Percentiles rank a stretch among this genome's conserved stretches.
Conservation (phyloP, 352 stramenopile genomes). For the Blastocystis sp. region DNA sequence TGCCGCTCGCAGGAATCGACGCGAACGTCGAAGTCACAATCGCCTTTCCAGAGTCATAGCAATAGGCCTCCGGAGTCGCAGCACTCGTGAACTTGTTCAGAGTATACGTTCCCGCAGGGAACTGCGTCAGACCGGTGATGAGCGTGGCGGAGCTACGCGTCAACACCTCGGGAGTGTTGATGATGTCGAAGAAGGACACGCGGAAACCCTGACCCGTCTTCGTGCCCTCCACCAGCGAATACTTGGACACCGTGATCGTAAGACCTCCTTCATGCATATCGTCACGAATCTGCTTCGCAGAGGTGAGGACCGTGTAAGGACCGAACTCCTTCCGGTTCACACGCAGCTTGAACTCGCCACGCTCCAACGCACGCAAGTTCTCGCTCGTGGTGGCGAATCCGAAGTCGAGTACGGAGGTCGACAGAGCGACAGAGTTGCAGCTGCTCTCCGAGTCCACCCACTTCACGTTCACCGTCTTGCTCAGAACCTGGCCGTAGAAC, state of each 20-base stretch:
- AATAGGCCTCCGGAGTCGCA: not conserved
- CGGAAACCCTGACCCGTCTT: conserved; percentile 18
- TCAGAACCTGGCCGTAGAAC: conserved; percentile 13
- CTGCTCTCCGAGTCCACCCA: not conserved
- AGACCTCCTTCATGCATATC: not conserved
- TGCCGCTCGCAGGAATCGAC: not conserved
- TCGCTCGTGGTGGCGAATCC: conserved; percentile 12
- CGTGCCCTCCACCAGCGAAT: not conserved
- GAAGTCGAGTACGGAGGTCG: not conserved
- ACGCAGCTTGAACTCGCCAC: conserved; percentile 10
- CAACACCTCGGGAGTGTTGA: not conserved
- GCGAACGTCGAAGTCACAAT: conserved; percentile 1
- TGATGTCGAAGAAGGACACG: not conserved
- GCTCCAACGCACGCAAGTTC: not conserved
- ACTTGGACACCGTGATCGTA: conserved; percentile 11
- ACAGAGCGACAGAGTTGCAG: not conserved
- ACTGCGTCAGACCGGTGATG: conserved; percentile 19
- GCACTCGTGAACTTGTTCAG: not conserved
- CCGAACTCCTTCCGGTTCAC: not conserved
- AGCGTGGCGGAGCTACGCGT: not conserved
- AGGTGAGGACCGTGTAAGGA: not conserved
- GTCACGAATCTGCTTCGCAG: not conserved
- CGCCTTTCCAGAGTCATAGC: not conserved
- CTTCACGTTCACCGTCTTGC: not conserved
- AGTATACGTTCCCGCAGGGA: not conserved